Conservation (phyloP, 2,329 filamentous ascomycete species). For the Scolecobasidium constrictum region DNA sequence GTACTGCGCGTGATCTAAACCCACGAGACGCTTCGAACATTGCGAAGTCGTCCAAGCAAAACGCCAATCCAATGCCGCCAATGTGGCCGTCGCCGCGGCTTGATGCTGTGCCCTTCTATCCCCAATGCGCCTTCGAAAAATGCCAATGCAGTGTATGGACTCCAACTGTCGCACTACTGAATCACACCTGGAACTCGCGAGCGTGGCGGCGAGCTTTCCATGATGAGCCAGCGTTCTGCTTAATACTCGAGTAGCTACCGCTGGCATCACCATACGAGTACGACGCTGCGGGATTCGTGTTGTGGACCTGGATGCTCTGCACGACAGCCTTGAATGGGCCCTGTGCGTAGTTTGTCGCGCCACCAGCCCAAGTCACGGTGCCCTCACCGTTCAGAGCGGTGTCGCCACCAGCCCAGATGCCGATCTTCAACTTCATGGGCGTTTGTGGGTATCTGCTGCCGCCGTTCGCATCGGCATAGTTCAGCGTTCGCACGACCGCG, state of each 20-base stretch:
- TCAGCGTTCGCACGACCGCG: slow-evolving; percentile 49
- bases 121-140: no score
- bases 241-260: slow-evolving; percentile 47
- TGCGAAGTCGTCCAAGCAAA: no score
- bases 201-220: no score
- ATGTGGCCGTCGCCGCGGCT: no score
- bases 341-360: slow-evolving; percentile 68
- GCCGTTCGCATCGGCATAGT: slow-evolving; percentile 44
- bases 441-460: slow-evolving; percentile 63
- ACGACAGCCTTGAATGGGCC: slow-evolving; percentile 85
- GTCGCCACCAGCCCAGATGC: slow-evolving; percentile 87
- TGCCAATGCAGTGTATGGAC: no score
- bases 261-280: slow-evolving; percentile 73
- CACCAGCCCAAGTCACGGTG: slow-evolving; percentile 86
- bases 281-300: slow-evolving; percentile 83
- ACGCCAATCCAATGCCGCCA: no score
- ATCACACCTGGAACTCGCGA: no score
- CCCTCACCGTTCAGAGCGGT: slow-evolving; percentile 59
- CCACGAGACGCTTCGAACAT: no score
- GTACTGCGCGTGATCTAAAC: no score
- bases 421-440: slow-evolving; percentile 67
- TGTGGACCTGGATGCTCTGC: slow-evolving; percentile 62
- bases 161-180: no score
- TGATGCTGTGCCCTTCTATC: no score
- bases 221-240: slow-evolving; percentile 14